These are phyloP conservation scores for Tubosaeta sp. DNA, from an alignment of 768 basidiomycete species.

Conservation along the genomic window DNA sequence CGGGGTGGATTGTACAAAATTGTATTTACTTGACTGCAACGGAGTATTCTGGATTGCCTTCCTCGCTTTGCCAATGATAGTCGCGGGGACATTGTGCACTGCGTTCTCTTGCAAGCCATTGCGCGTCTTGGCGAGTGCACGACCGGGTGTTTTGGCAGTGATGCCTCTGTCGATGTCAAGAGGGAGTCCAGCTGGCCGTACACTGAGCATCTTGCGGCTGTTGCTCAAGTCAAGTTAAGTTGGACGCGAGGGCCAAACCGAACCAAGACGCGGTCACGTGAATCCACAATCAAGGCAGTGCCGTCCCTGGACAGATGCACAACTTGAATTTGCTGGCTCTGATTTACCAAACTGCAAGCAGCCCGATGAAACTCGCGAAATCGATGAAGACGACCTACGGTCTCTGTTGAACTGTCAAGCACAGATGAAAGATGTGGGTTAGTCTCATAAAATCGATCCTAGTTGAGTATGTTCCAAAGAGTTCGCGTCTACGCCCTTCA, in stretches of 20 bases:
- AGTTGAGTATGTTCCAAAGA: not conserved
- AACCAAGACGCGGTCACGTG: constrained; percentile 30
- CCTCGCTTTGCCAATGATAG: constrained; percentile 46
- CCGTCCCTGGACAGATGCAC: too few species aligned
- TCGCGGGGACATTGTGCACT: constrained; percentile 33
- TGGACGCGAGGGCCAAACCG: not conserved
- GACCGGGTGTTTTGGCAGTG: constrained; percentile 53
- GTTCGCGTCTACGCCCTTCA: too few species aligned
- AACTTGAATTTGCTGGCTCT: too few species aligned
- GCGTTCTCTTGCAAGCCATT: constrained; percentile 49
- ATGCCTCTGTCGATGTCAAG: constrained; percentile 25
- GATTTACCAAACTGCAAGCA: not conserved
- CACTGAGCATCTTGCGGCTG: constrained; percentile 25
- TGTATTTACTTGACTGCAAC: constrained; percentile 25
- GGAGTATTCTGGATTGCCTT: constrained; percentile 36
- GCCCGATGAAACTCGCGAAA: too few species aligned
- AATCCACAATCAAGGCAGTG: not conserved
- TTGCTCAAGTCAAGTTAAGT: not conserved
- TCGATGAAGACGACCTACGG: too few species aligned
- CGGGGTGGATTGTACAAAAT: too few species aligned
- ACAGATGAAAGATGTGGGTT: not conserved
- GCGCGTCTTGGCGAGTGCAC: constrained; percentile 36
- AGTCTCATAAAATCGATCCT: not conserved
- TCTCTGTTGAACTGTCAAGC: not conserved
- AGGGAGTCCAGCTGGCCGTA: constrained; percentile 21